Base-by-base conservation (phyloP, 192 early-diverging fungal genomes). In the Entophlyctis luteolus region DNA sequence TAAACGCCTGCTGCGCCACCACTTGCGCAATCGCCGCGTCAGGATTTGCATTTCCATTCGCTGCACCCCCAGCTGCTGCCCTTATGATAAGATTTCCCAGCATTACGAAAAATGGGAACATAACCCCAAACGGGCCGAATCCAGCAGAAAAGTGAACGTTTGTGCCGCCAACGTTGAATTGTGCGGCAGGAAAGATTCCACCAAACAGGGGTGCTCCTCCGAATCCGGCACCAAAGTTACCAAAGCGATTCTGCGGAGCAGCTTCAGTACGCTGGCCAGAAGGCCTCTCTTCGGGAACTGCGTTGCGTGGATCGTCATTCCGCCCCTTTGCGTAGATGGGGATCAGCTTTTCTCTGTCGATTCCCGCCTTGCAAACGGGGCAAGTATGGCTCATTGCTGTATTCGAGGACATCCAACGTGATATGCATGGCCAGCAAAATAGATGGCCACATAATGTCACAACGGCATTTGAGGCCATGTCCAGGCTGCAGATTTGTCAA, bases 41-140 rank as follows among this genome's bases (percentile, higher is more conserved):
- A 23, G 73, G 62, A 70, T 69, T 77, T 73, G 57, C 57, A 14
- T 20, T n/a, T 6, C 35, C 31, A 18, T 14, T 33, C 16, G 48
- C 65, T 34, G 22, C 35, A 46, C 27, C 33, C 23, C 48, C 38
- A 29, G 20, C 32, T 5, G 35, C 22, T 68, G 10, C 37, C 62
- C 47, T 3, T 39, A 6, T 56, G 23, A 28, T n/a, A 45, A 25
- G 28, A 20, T 6, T 6, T 4, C 42, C 56, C 47, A 68, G 12
- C 32, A 52, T 62, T 35, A 16, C 48, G 27, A 73, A 36, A 32
- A 75, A 29, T 37, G 81, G 71, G 63, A 92, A 77, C 70, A 87
- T 83, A 20, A 91, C 76, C 5, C 83, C 91, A 67, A 88, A 84
- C 86, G 73, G 83, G 84, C 46, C 81, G 79, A 78, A 90, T 80